A percentile compares a stretch with the other conserved stretches of the same genome.
phyloP scores from a whole-genome alignment of 2,329 filamentous ascomycete genomes.

The Curvularia lunata region DNA sequence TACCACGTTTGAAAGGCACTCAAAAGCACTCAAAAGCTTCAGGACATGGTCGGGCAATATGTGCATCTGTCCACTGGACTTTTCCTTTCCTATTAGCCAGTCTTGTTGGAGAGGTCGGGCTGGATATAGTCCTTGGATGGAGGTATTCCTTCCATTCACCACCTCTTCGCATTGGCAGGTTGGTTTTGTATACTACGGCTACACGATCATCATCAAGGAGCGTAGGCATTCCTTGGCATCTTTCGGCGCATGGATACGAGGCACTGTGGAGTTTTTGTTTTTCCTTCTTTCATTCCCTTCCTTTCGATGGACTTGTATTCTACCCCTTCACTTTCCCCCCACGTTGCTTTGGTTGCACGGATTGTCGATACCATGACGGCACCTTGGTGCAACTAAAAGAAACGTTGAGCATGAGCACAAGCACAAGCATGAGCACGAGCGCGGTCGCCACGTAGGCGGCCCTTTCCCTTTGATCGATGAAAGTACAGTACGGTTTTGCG shows the following conservation, averaged over 20 bases:
- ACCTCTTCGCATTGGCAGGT: slow-evolving; percentile 25
- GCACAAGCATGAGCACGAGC: slow-evolving; percentile 7
- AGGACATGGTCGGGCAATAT: slow-evolving; percentile 32
- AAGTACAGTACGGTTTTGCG: neutral
- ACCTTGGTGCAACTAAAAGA: slow-evolving; percentile 26
- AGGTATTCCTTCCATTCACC: neutral
- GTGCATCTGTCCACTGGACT: slow-evolving; percentile 29
- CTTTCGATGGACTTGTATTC: slow-evolving; percentile 15
- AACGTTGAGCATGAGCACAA: slow-evolving; percentile 22
- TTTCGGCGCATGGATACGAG: slow-evolving; percentile 34
- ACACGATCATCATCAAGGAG: slow-evolving; percentile 43
- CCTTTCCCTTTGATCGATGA: neutral
- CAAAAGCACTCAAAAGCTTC: slow-evolving; percentile 22
- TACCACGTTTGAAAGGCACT: slow-evolving; percentile 32
- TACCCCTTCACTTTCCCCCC: slow-evolving; percentile 16
- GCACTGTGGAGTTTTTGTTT: slow-evolving; percentile 17
- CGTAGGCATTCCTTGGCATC: slow-evolving; percentile 41
- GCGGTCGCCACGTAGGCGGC: slow-evolving; percentile 10
- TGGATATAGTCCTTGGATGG: neutral
- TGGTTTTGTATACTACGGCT: slow-evolving; percentile 47
- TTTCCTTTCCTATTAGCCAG: slow-evolving; percentile 32
- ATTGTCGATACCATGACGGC: slow-evolving; percentile 25
- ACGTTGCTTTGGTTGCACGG: slow-evolving; percentile 20
- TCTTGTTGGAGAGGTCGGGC: slow-evolving; percentile 25
- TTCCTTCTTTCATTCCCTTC: slow-evolving; percentile 21